Evolutionary conservation across 1,139 yeast genomes (phyloP).

Genomic region (Pichia sp.): DNA sequence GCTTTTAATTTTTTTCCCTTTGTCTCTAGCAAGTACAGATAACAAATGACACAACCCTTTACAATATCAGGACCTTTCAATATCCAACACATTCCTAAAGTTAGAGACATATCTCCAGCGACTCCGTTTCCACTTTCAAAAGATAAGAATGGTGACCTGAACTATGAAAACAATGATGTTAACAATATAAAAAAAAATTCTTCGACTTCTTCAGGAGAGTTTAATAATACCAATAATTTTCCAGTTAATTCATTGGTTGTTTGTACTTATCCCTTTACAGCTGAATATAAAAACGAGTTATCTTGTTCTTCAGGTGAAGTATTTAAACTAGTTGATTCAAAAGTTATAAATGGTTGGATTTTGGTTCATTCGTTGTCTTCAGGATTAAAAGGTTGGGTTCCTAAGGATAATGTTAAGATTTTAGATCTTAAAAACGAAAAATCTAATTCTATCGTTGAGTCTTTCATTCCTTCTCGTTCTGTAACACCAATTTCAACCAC

Average conservation of each 20-base stretch:
- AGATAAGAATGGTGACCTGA: too few relatives aligned
- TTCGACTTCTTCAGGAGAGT: background rate
- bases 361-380: constrained; percentile 56
- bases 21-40: background rate
- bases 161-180: too few relatives aligned
- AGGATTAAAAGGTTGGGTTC: constrained; percentile 56
- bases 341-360: constrained; percentile 48
- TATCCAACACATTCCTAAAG: constrained; percentile 18
- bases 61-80: constrained; percentile 20
- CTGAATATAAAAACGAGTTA: constrained; percentile 50
- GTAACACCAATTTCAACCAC: too few relatives aligned
- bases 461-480: too few relatives aligned
- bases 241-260: constrained; percentile 22
- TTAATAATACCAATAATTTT: background rate
- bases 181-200: background rate
- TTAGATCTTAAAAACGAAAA: constrained; percentile 25
- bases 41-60: background rate
- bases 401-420: constrained; percentile 49
- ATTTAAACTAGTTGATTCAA: constrained; percentile 38
- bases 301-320: constrained; percentile 50
- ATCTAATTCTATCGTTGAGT: background rate
- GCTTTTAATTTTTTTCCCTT: too few relatives aligned
- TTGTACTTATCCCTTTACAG: constrained; percentile 42
- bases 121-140: background rate
- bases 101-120: constrained; percentile 1